phyloP scores from a whole-genome alignment of 2,329 filamentous ascomycete genomes.

The Coniella lustricola region DNA sequence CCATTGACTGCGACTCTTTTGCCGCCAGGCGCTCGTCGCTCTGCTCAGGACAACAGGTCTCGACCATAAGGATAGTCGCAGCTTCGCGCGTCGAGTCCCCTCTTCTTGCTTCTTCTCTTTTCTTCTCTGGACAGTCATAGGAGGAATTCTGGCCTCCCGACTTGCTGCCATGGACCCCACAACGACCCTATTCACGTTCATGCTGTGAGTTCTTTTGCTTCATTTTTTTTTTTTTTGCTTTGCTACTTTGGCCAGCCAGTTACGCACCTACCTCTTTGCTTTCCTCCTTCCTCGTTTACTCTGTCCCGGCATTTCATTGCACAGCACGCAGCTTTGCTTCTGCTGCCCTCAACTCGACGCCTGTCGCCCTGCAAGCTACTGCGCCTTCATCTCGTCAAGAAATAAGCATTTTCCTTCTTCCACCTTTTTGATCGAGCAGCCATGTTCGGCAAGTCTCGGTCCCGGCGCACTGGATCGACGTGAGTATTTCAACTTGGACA shows the following conservation, averaged over 20 bases:
- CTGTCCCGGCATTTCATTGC: constrained; percentile 5
- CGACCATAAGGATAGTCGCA: neutral
- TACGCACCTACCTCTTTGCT: constrained; percentile 8
- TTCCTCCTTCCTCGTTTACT: neutral
- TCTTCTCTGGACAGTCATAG: neutral
- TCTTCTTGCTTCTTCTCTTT: neutral
- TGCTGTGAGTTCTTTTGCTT: constrained; percentile 48
- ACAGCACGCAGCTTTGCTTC: constrained; percentile 4
- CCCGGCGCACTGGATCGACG: constrained; percentile 9
- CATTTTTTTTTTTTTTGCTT: constrained; percentile 18
- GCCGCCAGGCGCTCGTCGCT: constrained; percentile 9
- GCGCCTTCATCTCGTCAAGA: constrained; percentile 6
- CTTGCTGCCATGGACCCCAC: constrained; percentile 45
- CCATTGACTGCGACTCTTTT: neutral
- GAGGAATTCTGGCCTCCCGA: constrained; percentile 18
- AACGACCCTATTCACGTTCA: constrained; percentile 62
- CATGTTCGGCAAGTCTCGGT: constrained; percentile 10
- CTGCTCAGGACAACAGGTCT: neutral
- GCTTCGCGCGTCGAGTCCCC: neutral
- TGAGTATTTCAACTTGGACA: constrained; percentile 5
- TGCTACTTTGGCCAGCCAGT: constrained; percentile 17
- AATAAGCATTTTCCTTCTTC: neutral
- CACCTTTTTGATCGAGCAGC: neutral
- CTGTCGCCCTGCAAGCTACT: neutral
- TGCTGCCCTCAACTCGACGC: neutral